A percentile compares a stretch with the other conserved stretches of the same genome.
Conservation (phyloP, 306 rosid genomes). For the Delonix regia region DNA sequence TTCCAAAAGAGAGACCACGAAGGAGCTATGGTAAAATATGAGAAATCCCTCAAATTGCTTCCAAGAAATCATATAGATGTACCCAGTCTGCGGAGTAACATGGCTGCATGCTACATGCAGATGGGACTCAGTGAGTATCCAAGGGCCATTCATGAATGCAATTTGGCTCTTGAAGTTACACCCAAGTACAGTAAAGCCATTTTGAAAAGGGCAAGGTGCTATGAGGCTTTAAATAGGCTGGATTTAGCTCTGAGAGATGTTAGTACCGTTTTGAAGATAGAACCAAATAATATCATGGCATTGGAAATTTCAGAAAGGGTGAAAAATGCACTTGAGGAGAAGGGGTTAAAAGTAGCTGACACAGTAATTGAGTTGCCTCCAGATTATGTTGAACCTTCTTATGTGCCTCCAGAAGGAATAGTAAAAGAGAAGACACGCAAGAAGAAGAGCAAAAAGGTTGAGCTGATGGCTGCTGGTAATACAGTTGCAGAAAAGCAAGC, state of each 20-base stretch:
- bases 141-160: constrained; percentile 82
- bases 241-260: constrained; percentile 88
- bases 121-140: constrained; percentile 87
- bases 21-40: constrained; percentile 82
- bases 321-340: constrained; percentile 61
- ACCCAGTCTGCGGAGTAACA: constrained; percentile 80
- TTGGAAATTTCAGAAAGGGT: constrained; percentile 73
- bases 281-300: constrained; percentile 85
- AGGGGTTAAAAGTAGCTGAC: constrained; percentile 66
- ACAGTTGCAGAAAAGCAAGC: constrained; percentile 20
- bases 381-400: constrained; percentile 67
- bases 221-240: constrained; percentile 80
- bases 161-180: constrained; percentile 85
- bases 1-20: constrained; percentile 77
- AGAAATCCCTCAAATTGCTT: constrained; percentile 81
- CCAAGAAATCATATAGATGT: constrained; percentile 81
- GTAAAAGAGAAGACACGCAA: constrained; percentile 62
- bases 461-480: constrained; percentile 38
- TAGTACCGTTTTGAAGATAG: constrained; percentile 60
- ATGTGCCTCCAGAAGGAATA: constrained; percentile 26
- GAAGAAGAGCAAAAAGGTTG: constrained; percentile 62
- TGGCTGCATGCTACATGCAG: constrained; percentile 97
- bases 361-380: constrained; percentile 69
- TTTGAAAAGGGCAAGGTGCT: constrained; percentile 92
- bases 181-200: constrained; percentile 85